Evolutionary conservation across 495 filamentous ascomycete species (phyloP).

Genomic region (Trichoderma erinaceum): DNA sequence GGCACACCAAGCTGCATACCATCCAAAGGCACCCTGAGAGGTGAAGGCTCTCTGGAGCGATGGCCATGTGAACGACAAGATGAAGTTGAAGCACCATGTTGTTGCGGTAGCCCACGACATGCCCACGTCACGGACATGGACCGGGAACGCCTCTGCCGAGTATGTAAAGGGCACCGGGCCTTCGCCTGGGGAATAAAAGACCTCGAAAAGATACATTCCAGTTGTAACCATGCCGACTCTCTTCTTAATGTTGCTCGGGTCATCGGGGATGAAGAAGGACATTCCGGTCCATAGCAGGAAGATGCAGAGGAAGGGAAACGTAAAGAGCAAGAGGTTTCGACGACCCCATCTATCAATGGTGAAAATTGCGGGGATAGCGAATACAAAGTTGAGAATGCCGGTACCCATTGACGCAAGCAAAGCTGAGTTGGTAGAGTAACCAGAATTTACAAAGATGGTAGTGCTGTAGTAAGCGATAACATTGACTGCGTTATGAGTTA

Average conservation of each 20-base stretch:
- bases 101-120: conserved; percentile 65
- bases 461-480: conserved; percentile 67
- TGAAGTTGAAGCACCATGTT: conserved; percentile 64
- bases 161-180: conserved; percentile 83
- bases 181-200: conserved; percentile 73
- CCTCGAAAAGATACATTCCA: conserved; percentile 69
- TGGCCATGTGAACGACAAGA: conserved; percentile 64
- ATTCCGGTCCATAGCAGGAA: conserved; percentile 75
- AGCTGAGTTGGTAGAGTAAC: conserved; percentile 49
- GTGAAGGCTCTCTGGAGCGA: conserved; percentile 47
- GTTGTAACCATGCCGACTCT: conserved; percentile 55
- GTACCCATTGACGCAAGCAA: conserved; percentile 66
- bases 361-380: conserved; percentile 70
- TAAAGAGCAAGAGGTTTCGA: conserved; percentile 67
- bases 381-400: conserved; percentile 74
- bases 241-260: conserved; percentile 21
- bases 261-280: conserved; percentile 64
- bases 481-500: conserved; percentile 34
- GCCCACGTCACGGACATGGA: conserved; percentile 65
- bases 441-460: conserved; percentile 55
- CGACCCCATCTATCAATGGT: conserved; percentile 83
- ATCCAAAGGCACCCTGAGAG: conserved; percentile 56
- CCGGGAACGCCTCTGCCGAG: conserved; percentile 71
- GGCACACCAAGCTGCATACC: conserved; percentile 66
- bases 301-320: conserved; percentile 71